These are phyloP conservation scores for Elsinoe australis DNA, from an alignment of 2,329 filamentous ascomycete genomes.

Conservation along the genomic window DNA sequence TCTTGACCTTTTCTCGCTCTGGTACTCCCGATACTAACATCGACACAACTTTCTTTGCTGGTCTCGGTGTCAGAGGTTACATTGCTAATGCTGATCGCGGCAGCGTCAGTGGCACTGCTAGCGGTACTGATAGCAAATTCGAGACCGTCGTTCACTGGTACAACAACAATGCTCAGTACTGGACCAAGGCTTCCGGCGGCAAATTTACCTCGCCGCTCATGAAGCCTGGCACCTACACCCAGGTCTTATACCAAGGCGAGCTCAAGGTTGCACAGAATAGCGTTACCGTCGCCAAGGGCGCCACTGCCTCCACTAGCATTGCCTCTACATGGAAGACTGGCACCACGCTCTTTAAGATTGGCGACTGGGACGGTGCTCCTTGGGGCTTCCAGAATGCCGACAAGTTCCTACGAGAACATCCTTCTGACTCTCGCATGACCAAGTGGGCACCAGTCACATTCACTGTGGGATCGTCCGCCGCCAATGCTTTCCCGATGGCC, in stretches of 20 bases:
- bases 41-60: constrained; percentile 53
- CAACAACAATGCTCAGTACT: constrained; percentile 57
- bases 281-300: constrained; percentile 46
- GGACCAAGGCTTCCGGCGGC: constrained; percentile 51
- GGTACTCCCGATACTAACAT: constrained; percentile 44
- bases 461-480: constrained; percentile 49
- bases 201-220: constrained; percentile 57
- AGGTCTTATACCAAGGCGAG: constrained; percentile 56
- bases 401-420: constrained; percentile 62
- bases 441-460: constrained; percentile 55
- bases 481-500: constrained; percentile 57
- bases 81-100: constrained; percentile 51
- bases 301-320: constrained; percentile 45
- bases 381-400: constrained; percentile 58
- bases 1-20: constrained; percentile 52
- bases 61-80: constrained; percentile 52
- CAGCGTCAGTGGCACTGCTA: constrained; percentile 53
- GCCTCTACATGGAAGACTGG: constrained; percentile 42
- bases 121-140: constrained; percentile 47
- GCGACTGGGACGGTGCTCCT: constrained; percentile 55
- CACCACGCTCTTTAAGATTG: constrained; percentile 55
- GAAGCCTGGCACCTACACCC: constrained; percentile 62
- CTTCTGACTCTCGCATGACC: constrained; percentile 49
- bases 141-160: constrained; percentile 58
- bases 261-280: constrained; percentile 46